Base-by-base conservation (phyloP, 129 eudicot species). In the Artemisia tridentata region DNA sequence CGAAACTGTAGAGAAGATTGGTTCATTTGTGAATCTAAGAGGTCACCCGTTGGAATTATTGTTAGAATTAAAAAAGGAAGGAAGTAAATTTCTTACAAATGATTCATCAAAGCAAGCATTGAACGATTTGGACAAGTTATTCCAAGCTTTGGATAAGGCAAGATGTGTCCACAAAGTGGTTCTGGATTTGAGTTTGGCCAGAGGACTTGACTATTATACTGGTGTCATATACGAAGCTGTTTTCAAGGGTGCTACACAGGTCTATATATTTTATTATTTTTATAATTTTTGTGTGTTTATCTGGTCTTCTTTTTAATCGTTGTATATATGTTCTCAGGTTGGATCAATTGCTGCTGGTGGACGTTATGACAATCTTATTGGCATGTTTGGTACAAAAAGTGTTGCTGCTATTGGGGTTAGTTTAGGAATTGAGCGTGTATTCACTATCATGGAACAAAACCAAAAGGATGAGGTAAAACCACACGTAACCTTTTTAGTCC, bases 271-370 rank as follows among this genome's bases (percentile, higher is more conserved):
- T 12, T 49, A 17, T 19, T 19, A 13, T 46, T 17, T 7, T n/a
- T 25, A 9, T 45, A 11, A 7, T 55, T 10, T 12, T 21, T 19
- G 38, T 16, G 11, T 4, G 16, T 23, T 11, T 31, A 73, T 62
- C 14, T 56, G 11, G 25, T 5, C 15, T 11, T 17, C 2, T 49
- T 49, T 47, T 17, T 16, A 57, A 61, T 21, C 1, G 13, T 63
- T 38, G 7, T 15, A 7, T 27, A 49, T n/a, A n/a, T 13, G 51
- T 55, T 17, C 23, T 51, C 83, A 88, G 95, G 88, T 88, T 71
- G 98, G 98, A 51, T 88, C 98, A 43, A 91, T 91, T 80, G 97
- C 96, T 72, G 96, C 97, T 20, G 97, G 97, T 65, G 97, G 97
- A 17, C 96, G 96, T 45, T 91, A 88, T 58, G 98, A 91, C 72